These are phyloP conservation scores for Aulographum hederae DNA, from an alignment of 2,329 filamentous ascomycete genomes.

Conservation along the genomic window DNA sequence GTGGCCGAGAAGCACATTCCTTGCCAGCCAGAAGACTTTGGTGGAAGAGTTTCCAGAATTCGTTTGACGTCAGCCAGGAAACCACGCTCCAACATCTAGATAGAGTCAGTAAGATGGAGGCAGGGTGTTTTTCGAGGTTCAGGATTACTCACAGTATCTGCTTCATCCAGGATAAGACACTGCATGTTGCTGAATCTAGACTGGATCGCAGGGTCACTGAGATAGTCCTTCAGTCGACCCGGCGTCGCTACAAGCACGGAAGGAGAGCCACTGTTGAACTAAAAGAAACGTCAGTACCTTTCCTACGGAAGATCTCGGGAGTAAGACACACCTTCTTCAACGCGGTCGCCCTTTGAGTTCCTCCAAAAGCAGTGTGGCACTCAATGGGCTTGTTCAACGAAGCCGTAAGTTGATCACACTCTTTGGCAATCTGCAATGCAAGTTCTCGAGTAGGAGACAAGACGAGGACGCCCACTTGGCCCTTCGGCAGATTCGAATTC, in stretches of 20 bases:
- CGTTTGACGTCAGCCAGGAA: conserved; percentile 30
- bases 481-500: conserved; percentile 13
- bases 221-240: conserved; percentile 67
- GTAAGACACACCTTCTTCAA: conserved; percentile 52
- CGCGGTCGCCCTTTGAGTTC: conserved; percentile 57
- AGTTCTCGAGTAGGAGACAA: conserved; percentile 45
- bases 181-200: conserved; percentile 45
- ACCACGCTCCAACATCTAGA: conserved; percentile 43
- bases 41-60: conserved; percentile 38
- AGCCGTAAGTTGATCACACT: conserved; percentile 50
- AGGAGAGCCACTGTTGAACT: conserved; percentile 56
- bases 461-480: conserved; percentile 31
- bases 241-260: conserved; percentile 71
- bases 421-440: conserved; percentile 46
- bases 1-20: conserved; percentile 94
- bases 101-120: too few relatives aligned
- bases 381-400: conserved; percentile 46
- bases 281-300: conserved; percentile 24
- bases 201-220: conserved; percentile 44
- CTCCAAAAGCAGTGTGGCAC: conserved; percentile 71
- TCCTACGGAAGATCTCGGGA: conserved; percentile 30
- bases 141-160: too few relatives aligned
- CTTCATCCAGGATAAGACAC: conserved; percentile 44
- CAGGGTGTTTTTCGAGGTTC: conserved; percentile 25
- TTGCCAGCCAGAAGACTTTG: conserved; percentile 49